Base-by-base conservation (phyloP, 768 basidiomycete genomes). In the Daedaleopsis sinensis region DNA sequence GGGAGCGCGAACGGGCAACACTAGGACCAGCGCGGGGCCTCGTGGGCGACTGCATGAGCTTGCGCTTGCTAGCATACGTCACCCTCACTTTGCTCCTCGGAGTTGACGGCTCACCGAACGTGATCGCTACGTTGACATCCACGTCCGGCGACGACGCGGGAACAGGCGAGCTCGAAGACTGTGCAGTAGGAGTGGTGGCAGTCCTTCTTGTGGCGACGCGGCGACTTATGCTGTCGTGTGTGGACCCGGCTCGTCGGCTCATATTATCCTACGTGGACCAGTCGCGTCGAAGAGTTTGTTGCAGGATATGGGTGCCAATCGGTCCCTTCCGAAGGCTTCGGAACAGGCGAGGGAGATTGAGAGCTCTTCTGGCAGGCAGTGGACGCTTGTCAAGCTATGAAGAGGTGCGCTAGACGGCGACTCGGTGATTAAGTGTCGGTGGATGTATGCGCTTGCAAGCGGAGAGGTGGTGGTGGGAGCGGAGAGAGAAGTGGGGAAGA, bases 161-260 rank as follows among this genome's bases (percentile, higher is more conserved):
- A n/a, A 53, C 48, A 11, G 66, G 64, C 9, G 70, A 70, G 39
- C 66, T 68, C 32, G 62, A 57, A 23, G 69, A 61, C 55, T 67
- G 66, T 13, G 69, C 68, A 16, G 68, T 65, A 7, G 67, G 56
- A 16, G 66, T 58, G 27, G 27, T 32, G 27, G 27, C 27, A 12
- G 71, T 66, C 38, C 57, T 66, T 24, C 56, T 61, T 15, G 71
- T 66, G 2, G 71, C 69, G 11, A 65, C 65, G 27, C 71, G 69
- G 15, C 64, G 64, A 23, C 66, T 59, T 8, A 52, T 50, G 5
- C 38, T 50, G 21, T 43, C 35, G 12, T 52, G 21, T 11, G 47
- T 23, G 15, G 39, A 24, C 7, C 23, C 15, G 42, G 50, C n/a
- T 42, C 36, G 15, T 32, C 64, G 64, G 21, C 64, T 59, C 12